These are phyloP conservation scores for Penicillium soppii DNA, from an alignment of 495 filamentous ascomycete genomes.

Conservation along the genomic window DNA sequence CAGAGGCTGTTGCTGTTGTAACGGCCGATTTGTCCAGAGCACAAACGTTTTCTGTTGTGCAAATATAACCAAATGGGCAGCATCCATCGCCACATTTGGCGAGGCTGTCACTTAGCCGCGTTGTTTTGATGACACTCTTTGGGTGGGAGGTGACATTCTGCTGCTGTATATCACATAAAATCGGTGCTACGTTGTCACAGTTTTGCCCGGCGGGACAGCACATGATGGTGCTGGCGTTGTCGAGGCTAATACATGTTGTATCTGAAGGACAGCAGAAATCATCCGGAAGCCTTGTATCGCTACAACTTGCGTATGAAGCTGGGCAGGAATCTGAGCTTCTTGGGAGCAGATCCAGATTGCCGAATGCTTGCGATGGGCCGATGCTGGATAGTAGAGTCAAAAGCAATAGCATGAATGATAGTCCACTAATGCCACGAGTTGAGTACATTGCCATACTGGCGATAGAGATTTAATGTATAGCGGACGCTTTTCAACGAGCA, in stretches of 20 bases:
- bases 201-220: conserved; percentile 69
- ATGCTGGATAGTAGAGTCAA: conserved; percentile 24
- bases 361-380: conserved; percentile 30
- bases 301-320: conserved; percentile 50
- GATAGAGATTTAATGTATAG: neutral
- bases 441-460: conserved; percentile 21
- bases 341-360: conserved; percentile 27
- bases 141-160: conserved; percentile 66
- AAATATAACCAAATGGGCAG: conserved; percentile 78
- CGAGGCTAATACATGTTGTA: conserved; percentile 62
- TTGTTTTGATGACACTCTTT: conserved; percentile 66
- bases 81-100: conserved; percentile 60
- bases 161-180: conserved; percentile 65
- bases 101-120: conserved; percentile 54
- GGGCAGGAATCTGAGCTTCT: conserved; percentile 46
- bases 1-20: conserved; percentile 23
- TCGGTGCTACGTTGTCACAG: conserved; percentile 66
- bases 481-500: too few relatives aligned
- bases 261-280: conserved; percentile 72
- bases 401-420: conserved; percentile 23
- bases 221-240: conserved; percentile 64
- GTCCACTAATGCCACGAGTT: conserved; percentile 6
- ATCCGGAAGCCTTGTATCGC: conserved; percentile 53
- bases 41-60: conserved; percentile 48
- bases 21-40: conserved; percentile 37